Conservation (phyloP, 2,329 filamentous ascomycete genomes). For the Neofusicoccum sp. region DNA sequence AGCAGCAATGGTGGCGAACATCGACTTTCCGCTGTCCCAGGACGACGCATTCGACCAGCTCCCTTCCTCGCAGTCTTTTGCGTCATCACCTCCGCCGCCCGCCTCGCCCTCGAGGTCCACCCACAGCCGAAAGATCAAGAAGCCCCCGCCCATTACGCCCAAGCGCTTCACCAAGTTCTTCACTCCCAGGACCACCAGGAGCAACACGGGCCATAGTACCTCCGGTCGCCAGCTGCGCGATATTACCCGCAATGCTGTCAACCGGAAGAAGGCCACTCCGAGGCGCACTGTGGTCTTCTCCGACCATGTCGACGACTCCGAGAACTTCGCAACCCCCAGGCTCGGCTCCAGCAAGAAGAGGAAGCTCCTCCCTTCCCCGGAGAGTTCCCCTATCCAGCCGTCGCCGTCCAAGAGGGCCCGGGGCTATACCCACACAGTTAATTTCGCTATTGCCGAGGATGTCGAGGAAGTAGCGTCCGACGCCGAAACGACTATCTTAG, state of each 20-base stretch:
- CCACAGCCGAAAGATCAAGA: constrained; percentile 38
- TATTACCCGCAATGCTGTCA: constrained; percentile 48
- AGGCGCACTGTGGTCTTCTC: constrained; percentile 42
- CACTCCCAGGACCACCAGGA: constrained; percentile 38
- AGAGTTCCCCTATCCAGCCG: constrained; percentile 40
- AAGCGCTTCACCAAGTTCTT: constrained; percentile 54
- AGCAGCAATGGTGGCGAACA: constrained; percentile 6
- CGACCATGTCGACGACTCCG: constrained; percentile 27
- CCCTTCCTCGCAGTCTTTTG: constrained; percentile 20
- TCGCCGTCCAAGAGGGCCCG: constrained; percentile 41
- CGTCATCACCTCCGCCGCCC: constrained; percentile 37
- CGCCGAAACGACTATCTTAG: constrained; percentile 18
- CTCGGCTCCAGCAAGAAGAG: constrained; percentile 33
- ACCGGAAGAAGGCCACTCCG: constrained; percentile 36
- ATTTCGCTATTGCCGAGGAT: constrained; percentile 17
- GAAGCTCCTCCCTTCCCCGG: constrained; percentile 41
- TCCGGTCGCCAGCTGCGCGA: constrained; percentile 48
- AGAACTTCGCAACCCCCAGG: constrained; percentile 32
- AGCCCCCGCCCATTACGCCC: constrained; percentile 51
- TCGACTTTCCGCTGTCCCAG: constrained; percentile 3
- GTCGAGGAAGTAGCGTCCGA: constrained; percentile 11
- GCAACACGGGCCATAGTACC: constrained; percentile 19
- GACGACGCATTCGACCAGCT: constrained; percentile 8
- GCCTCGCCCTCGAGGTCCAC: constrained; percentile 26
- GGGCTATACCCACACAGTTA: constrained; percentile 24